Percentiles rank a stretch among this genome's conserved stretches.
Evolutionary conservation across 2,329 filamentous ascomycete genomes (phyloP).

Genomic region (Aspergillus hortae): DNA sequence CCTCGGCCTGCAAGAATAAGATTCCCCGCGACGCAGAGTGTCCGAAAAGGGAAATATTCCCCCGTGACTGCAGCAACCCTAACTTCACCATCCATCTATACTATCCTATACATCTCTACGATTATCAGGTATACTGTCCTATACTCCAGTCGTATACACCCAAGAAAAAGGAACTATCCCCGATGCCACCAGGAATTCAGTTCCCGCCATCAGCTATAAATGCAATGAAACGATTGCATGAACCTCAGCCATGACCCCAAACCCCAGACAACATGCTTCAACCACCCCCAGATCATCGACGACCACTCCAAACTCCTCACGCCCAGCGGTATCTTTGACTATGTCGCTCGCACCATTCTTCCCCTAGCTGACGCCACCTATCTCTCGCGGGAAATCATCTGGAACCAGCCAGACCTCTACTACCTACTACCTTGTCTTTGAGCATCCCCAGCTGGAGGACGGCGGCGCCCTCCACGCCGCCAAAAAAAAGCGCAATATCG

Average conservation of each 20-base stretch:
- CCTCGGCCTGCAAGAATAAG: background rate
- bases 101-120: too few species aligned
- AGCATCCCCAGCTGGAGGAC: conserved; percentile 45
- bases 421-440: conserved; percentile 45
- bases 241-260: conserved; percentile 1
- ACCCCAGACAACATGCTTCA: too few species aligned
- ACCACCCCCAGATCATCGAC: conserved; percentile 15
- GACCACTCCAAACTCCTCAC: conserved; percentile 17
- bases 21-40: background rate
- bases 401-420: conserved; percentile 51
- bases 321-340: conserved; percentile 29
- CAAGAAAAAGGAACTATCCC: too few species aligned
- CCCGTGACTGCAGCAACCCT: background rate
- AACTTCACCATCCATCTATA: too few species aligned
- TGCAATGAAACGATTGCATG: background rate
- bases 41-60: background rate
- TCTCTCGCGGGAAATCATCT: conserved; percentile 42
- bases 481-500: conserved; percentile 47
- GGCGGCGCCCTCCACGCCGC: conserved; percentile 15
- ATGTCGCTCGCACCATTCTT: conserved; percentile 34
- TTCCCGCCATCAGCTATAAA: background rate
- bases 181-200: too few species aligned
- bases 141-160: too few species aligned
- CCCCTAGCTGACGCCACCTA: conserved; percentile 37
- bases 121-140: too few species aligned